Evolutionary conservation across 2,329 filamentous ascomycete species (phyloP).

Genomic region (Neopestalotiopsis rosae): DNA sequence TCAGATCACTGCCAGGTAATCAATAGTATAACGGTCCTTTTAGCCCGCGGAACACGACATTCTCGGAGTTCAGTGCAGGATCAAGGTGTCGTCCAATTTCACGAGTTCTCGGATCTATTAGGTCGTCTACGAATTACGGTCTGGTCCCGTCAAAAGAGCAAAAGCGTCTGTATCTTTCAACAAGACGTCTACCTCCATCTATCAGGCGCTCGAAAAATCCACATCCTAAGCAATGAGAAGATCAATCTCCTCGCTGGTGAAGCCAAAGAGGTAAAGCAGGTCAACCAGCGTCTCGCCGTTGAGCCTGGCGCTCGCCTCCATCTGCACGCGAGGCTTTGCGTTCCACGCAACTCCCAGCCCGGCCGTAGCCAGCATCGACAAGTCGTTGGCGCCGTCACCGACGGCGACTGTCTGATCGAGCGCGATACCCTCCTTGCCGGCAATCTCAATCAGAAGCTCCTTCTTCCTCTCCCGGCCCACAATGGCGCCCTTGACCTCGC

Average conservation of each 20-base stretch:
- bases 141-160: neutral
- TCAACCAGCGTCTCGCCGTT: conserved; percentile 76
- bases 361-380: conserved; percentile 78
- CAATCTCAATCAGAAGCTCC: conserved; percentile 73
- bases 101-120: neutral
- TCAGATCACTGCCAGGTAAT: neutral
- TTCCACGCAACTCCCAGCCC: conserved; percentile 84
- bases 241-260: conserved; percentile 68
- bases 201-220: neutral
- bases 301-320: conserved; percentile 73
- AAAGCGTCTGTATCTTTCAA: neutral
- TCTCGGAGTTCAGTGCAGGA: neutral
- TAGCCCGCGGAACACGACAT: neutral
- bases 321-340: conserved; percentile 82
- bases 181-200: neutral
- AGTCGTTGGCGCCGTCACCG: conserved; percentile 83
- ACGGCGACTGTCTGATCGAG: conserved; percentile 74
- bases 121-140: neutral
- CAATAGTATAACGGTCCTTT: neutral
- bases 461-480: conserved; percentile 79
- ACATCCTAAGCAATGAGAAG: conserved; percentile 41
- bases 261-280: conserved; percentile 76
- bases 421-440: conserved; percentile 67
- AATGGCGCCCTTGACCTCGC: conserved; percentile 73
- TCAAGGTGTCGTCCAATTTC: neutral